phyloP scores from a whole-genome alignment of 2,329 filamentous ascomycete species.

The Aureobasidium sp. region DNA sequence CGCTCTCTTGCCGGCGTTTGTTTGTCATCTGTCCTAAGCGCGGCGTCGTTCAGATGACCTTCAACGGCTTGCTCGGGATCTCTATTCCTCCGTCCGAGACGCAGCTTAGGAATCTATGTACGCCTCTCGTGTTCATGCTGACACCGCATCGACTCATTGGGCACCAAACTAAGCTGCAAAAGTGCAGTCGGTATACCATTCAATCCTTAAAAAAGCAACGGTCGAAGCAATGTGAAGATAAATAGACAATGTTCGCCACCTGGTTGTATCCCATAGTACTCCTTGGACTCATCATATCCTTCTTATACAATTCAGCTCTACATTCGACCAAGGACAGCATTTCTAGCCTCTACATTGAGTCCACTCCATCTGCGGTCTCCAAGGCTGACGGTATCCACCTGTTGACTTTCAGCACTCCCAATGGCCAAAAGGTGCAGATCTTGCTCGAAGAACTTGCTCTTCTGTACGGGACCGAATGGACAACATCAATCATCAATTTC shows the following conservation, averaged over 20 bases:
- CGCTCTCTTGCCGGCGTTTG: too few relatives aligned
- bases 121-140: not conserved
- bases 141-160: not conserved
- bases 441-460: slow-evolving; percentile 46
- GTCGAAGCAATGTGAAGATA: not conserved
- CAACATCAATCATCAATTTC: slow-evolving; percentile 43
- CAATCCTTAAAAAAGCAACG: not conserved
- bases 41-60: too few relatives aligned
- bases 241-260: not conserved
- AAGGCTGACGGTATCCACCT: slow-evolving; percentile 46
- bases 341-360: slow-evolving; percentile 36
- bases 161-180: not conserved
- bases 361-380: slow-evolving; percentile 37
- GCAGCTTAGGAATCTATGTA: not conserved
- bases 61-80: not conserved
- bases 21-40: too few relatives aligned
- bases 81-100: not conserved
- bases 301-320: not conserved
- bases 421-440: slow-evolving; percentile 47
- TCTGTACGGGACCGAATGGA: slow-evolving; percentile 43
- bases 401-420: slow-evolving; percentile 45
- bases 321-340: not conserved
- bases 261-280: not conserved
- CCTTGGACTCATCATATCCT: not conserved
- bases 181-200: not conserved